Evolutionary conservation across 129 eudicot species (phyloP).

Genomic region (Flaveria bidentis): DNA sequence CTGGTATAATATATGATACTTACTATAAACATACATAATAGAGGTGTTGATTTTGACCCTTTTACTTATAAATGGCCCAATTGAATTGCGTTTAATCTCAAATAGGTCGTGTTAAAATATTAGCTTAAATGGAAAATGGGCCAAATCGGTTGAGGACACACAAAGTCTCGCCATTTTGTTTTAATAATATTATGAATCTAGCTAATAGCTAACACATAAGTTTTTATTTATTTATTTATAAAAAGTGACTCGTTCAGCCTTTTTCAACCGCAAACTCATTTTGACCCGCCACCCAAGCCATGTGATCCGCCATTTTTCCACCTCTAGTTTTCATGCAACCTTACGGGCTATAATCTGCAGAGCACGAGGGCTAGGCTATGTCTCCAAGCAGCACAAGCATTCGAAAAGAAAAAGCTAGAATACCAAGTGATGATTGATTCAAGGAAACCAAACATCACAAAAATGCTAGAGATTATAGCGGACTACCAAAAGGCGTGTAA

Average conservation of each 20-base stretch:
- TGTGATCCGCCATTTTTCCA: too few relatives aligned
- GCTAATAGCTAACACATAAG: too few relatives aligned
- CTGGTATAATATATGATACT: background rate
- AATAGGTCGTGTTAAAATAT: background rate
- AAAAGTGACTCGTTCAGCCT: too few relatives aligned
- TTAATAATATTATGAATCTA: too few relatives aligned
- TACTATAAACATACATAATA: too few relatives aligned
- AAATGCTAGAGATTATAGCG: slow-evolving; percentile 40
- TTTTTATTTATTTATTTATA: too few relatives aligned
- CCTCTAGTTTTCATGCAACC: background rate
- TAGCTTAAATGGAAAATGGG: too few relatives aligned
- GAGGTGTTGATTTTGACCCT: too few relatives aligned
- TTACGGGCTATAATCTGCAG: slow-evolving; percentile 32
- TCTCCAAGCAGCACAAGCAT: slow-evolving; percentile 83
- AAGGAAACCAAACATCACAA: slow-evolving; percentile 42
- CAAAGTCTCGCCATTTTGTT: too few relatives aligned
- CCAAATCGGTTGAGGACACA: too few relatives aligned
- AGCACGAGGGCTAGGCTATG: slow-evolving; percentile 72
- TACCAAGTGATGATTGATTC: slow-evolving; percentile 52
- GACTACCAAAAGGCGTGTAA: slow-evolving; percentile 57
- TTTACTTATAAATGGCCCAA: background rate
- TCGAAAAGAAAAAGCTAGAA: slow-evolving; percentile 62
- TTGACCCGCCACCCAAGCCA: too few relatives aligned
- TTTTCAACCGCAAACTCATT: too few relatives aligned
- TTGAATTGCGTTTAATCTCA: background rate